A percentile compares a stretch with the other conserved stretches of the same genome.
phyloP scores from a whole-genome alignment of 345 rosid species.

The Aquilaria malaccensis region DNA sequence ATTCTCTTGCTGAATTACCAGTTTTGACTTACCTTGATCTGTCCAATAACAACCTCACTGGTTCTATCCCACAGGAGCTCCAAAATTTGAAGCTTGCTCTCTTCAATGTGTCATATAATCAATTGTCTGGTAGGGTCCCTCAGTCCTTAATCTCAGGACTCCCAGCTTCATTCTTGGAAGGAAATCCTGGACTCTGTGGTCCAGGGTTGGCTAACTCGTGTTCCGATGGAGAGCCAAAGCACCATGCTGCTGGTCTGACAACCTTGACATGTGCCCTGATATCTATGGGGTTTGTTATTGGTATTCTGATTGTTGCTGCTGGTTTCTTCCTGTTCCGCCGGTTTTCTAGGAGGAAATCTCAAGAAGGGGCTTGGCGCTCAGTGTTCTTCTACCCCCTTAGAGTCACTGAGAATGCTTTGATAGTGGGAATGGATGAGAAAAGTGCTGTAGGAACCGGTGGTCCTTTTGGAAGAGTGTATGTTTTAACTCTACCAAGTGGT shows the following conservation, averaged over 20 bases:
- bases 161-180: conserved; percentile 87
- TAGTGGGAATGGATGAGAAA: conserved; percentile 60
- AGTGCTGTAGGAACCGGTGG: conserved; percentile 50
- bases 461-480: conserved; percentile 54
- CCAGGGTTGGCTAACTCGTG: conserved; percentile 67
- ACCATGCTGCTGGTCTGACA: conserved; percentile 28
- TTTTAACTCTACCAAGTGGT: conserved; percentile 60
- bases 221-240: conserved; percentile 31
- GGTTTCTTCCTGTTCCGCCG: conserved; percentile 44
- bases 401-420: conserved; percentile 65
- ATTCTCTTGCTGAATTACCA: conserved; percentile 67
- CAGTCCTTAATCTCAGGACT: conserved; percentile 68
- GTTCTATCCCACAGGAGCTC: conserved; percentile 67
- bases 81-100: conserved; percentile 89
- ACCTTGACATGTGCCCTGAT: conserved; percentile 46
- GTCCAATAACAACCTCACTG: conserved; percentile 72
- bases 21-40: conserved; percentile 91
- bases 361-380: conserved; percentile 53
- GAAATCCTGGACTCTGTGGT: conserved; percentile 83
- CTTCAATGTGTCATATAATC: conserved; percentile 79
- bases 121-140: conserved; percentile 68
- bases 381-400: conserved; percentile 80
- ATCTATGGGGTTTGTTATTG: conserved; percentile 56
- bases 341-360: conserved; percentile 43
- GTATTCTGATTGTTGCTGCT: conserved; percentile 40